These are phyloP conservation scores for Ceratobasidium papillatum DNA, from an alignment of 1,284 basidiomycete genomes.

Conservation along the genomic window DNA sequence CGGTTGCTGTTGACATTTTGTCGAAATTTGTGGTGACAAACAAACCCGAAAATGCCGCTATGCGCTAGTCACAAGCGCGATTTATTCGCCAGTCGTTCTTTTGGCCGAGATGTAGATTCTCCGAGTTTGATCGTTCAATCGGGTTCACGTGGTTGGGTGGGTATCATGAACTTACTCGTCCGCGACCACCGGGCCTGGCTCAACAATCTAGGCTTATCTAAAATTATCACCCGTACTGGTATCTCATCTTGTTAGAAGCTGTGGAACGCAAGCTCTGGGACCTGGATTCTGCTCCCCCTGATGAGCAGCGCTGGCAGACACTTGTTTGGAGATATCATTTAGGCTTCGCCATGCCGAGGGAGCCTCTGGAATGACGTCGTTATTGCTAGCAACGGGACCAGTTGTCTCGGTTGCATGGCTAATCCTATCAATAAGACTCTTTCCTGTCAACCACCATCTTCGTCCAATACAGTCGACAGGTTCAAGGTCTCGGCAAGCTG, in stretches of 20 bases:
- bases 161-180: background rate
- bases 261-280: background rate
- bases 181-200: background rate
- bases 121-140: constrained; percentile 35
- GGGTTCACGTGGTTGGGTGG: constrained; percentile 18
- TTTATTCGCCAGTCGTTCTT: background rate
- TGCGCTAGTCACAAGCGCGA: constrained; percentile 27
- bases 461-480: background rate
- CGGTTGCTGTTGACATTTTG: background rate
- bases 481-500: background rate
- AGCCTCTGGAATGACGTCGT: constrained; percentile 6
- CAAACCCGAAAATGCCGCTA: constrained; percentile 8
- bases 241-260: background rate
- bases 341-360: background rate
- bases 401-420: constrained; percentile 12
- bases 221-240: background rate
- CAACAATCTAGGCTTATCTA: constrained; percentile 1
- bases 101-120: constrained; percentile 29
- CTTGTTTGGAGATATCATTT: background rate
- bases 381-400: background rate
- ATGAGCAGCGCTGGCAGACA: background rate
- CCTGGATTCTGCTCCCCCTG: background rate
- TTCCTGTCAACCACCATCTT: constrained; percentile 11
- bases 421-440: background rate
- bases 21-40: background rate